Evolutionary conservation across 208 protist genomes (phyloP).

Genomic region (Acanthamoeba lugdunensis): DNA sequence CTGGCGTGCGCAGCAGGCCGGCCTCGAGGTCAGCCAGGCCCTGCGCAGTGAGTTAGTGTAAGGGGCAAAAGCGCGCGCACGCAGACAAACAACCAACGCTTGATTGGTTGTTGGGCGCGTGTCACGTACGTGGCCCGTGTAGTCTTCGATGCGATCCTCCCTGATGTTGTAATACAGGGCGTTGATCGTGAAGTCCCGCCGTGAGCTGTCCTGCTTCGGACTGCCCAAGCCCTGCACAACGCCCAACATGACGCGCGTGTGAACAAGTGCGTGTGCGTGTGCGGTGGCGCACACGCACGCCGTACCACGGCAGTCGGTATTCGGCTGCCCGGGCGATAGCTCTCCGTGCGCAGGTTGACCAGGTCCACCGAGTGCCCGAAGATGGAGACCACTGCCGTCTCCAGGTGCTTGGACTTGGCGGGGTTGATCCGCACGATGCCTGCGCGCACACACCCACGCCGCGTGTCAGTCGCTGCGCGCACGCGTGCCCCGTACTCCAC

Average conservation of each 20-base stretch:
- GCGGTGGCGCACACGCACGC: background rate
- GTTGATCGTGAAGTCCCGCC: slow-evolving; percentile 98
- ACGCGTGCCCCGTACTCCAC: background rate
- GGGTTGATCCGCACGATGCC: slow-evolving; percentile 95
- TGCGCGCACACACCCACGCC: background rate
- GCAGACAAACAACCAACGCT: background rate
- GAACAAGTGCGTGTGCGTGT: background rate
- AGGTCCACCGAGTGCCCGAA: background rate
- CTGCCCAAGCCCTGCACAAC: slow-evolving; percentile 82
- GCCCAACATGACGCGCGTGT: background rate
- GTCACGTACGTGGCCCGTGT: slow-evolving; percentile 84
- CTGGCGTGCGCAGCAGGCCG: slow-evolving; percentile 90
- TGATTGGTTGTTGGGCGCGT: background rate
- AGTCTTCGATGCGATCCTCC: slow-evolving; percentile 94
- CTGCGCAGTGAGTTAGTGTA: background rate
- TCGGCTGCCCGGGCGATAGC: background rate
- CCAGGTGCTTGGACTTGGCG: slow-evolving; percentile 97
- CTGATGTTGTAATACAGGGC: slow-evolving; percentile 98
- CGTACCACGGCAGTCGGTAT: slow-evolving; percentile 50
- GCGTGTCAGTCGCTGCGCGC: too few relatives aligned
- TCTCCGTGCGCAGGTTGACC: slow-evolving; percentile 7
- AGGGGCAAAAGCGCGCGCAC: background rate
- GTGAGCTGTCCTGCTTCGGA: slow-evolving; percentile 92
- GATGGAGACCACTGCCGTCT: slow-evolving; percentile 92
- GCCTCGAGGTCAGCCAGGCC: slow-evolving; percentile 91